Evolutionary conservation across 2,329 filamentous ascomycete genomes (phyloP).

Genomic region (Dothideomycetidae sp.): DNA sequence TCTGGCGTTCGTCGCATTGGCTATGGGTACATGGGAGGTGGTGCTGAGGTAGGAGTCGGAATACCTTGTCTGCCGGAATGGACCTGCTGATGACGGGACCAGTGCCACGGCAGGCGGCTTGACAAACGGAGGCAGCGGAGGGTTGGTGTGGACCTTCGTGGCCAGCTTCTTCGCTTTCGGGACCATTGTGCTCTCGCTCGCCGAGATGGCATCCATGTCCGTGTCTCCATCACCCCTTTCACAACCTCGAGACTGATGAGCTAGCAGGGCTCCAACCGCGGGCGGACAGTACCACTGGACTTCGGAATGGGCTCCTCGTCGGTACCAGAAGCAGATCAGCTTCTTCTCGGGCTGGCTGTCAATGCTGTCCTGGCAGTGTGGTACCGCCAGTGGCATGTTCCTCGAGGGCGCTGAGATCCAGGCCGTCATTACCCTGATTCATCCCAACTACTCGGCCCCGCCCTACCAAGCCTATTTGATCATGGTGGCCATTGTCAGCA

Average conservation of each 20-base stretch:
- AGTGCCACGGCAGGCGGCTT: neutral
- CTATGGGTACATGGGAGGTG: slow-evolving; percentile 38
- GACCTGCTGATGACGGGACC: too few relatives aligned
- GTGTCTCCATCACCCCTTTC: slow-evolving; percentile 8
- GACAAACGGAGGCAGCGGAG: neutral
- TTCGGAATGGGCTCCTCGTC: slow-evolving; percentile 17
- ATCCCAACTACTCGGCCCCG: slow-evolving; percentile 27
- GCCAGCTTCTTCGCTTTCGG: neutral
- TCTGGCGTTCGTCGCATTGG: slow-evolving; percentile 32
- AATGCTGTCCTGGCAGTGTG: slow-evolving; percentile 29
- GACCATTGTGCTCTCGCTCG: slow-evolving; percentile 16
- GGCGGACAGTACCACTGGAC: slow-evolving; percentile 21
- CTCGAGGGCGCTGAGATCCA: slow-evolving; percentile 33
- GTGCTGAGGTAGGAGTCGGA: slow-evolving; percentile 20
- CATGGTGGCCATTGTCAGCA: slow-evolving; percentile 19
- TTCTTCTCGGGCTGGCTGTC: slow-evolving; percentile 26
- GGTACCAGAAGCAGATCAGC: slow-evolving; percentile 30
- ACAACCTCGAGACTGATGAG: neutral
- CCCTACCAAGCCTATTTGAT: slow-evolving; percentile 33
- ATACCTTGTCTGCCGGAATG: too few relatives aligned
- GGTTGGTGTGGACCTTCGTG: neutral
- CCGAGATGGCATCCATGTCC: slow-evolving; percentile 24
- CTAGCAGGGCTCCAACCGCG: slow-evolving; percentile 19
- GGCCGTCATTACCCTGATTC: slow-evolving; percentile 31
- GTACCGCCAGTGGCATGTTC: slow-evolving; percentile 30